These are phyloP conservation scores for Toxoplasma gondii DNA, from an alignment of 169 alveolate genomes.

Conservation along the genomic window DNA sequence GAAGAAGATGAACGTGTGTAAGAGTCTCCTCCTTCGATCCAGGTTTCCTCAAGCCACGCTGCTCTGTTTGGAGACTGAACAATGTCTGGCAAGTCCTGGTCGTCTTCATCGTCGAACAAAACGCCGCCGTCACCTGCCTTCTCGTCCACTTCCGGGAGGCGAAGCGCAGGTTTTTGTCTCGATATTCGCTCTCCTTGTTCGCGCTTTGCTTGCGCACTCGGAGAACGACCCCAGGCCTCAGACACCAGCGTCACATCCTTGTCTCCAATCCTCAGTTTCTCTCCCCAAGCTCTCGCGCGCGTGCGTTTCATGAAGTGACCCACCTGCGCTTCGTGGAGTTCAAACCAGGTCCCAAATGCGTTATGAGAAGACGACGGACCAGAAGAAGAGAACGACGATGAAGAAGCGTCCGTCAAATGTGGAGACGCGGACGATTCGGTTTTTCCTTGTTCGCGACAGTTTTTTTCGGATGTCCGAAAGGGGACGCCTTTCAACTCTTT, in stretches of 20 bases:
- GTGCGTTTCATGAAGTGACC: background rate
- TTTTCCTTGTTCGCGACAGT: too few species aligned
- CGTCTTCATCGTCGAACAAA: too few species aligned
- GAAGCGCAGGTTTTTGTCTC: too few species aligned
- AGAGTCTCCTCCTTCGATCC: background rate
- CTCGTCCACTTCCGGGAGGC: too few species aligned
- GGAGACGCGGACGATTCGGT: too few species aligned
- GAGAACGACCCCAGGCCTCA: constrained; percentile 11
- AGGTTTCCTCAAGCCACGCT: background rate
- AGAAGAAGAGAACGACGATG: background rate
- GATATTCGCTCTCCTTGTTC: background rate
- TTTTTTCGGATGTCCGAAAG: too few species aligned
- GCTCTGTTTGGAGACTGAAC: background rate
- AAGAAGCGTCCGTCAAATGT: too few species aligned
- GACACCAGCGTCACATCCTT: background rate
- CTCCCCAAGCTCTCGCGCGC: background rate
- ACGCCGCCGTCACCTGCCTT: too few species aligned
- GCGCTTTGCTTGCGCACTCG: background rate
- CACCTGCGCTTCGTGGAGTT: background rate
- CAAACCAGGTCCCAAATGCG: background rate
- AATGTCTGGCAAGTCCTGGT: background rate
- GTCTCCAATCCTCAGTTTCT: background rate
- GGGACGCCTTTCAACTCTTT: too few species aligned
- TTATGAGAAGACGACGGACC: too few species aligned
- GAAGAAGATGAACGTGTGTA: too few species aligned